Evolutionary conservation across 106 monocot genomes (phyloP).

Genomic region (Dioscorea alata): DNA sequence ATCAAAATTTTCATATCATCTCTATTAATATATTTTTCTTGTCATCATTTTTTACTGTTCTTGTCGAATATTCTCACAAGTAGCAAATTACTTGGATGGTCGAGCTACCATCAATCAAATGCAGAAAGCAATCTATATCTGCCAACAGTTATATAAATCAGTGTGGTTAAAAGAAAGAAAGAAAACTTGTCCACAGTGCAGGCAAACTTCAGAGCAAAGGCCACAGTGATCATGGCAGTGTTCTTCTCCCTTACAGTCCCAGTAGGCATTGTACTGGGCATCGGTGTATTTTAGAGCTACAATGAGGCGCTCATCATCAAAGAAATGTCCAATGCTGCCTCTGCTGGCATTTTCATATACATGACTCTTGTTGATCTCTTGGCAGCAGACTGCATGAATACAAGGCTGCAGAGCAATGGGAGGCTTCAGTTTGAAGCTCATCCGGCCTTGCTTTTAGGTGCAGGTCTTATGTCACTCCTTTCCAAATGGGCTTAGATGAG

Average conservation of each 20-base stretch:
- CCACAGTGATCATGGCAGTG: constrained; percentile 1
- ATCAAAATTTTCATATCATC: too few relatives aligned
- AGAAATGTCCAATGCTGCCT: constrained; percentile 4
- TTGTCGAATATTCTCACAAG: too few relatives aligned
- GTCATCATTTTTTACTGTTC: too few relatives aligned
- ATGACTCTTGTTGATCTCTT: constrained; percentile 13
- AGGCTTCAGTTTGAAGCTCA: constrained; percentile 6
- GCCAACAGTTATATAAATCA: too few relatives aligned
- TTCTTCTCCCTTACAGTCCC: constrained; percentile 11
- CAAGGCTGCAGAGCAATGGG: constrained; percentile 7
- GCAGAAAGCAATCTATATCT: too few relatives aligned
- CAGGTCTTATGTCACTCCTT: constrained; percentile 2
- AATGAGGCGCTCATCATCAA: constrained; percentile 6
- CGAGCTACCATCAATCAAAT: too few relatives aligned
- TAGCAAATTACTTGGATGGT: too few relatives aligned
- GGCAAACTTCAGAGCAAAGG: constrained; percentile 5
- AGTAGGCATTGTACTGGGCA: not conserved
- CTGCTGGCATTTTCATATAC: constrained; percentile 8
- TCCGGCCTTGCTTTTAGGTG: constrained; percentile 4
- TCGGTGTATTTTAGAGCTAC: not conserved
- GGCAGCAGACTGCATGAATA: constrained; percentile 6
- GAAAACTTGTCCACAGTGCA: not conserved
- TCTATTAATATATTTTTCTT: too few relatives aligned
- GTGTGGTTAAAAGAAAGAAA: too few relatives aligned
- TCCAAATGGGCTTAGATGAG: constrained; percentile 6